Conservation (phyloP, 257 asterid genomes). For the Scutellaria minor region DNA sequence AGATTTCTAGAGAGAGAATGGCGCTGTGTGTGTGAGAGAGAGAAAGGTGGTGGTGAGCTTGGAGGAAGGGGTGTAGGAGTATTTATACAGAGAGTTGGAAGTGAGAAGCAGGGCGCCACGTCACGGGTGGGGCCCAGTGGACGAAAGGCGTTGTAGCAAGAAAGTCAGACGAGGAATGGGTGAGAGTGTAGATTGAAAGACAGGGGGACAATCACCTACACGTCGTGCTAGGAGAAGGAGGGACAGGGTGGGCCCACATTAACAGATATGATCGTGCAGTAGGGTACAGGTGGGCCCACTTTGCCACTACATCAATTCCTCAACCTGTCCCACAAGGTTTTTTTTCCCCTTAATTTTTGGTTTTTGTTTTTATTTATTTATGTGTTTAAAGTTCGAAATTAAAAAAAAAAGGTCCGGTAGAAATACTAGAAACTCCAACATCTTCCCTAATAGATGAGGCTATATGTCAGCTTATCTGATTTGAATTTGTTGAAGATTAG, state of each 20-base stretch:
- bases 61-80: neutral
- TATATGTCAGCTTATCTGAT: too few relatives aligned
- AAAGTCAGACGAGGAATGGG: slow-evolving; percentile 25
- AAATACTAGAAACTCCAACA: too few relatives aligned
- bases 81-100: slow-evolving; percentile 41
- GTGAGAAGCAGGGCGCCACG: slow-evolving; percentile 35
- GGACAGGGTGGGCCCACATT: slow-evolving; percentile 6
- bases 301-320: neutral
- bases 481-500: too few relatives aligned
- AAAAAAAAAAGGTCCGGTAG: too few relatives aligned
- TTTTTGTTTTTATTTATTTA: too few relatives aligned
- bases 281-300: neutral
- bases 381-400: too few relatives aligned
- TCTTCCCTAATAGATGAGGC: too few relatives aligned
- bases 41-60: slow-evolving; percentile 8
- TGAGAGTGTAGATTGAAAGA: neutral
- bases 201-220: slow-evolving; percentile 1
- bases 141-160: neutral
- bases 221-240: neutral
- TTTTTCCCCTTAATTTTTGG: neutral
- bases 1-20: neutral
- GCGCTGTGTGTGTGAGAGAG: neutral
- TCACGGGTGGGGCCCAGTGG: slow-evolving; percentile 23
- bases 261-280: neutral
- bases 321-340: neutral